Evolutionary conservation across 768 basidiomycete genomes (phyloP), one percentile per base, ranked within the genome.

Genomic region (Suillus placidus): DNA sequence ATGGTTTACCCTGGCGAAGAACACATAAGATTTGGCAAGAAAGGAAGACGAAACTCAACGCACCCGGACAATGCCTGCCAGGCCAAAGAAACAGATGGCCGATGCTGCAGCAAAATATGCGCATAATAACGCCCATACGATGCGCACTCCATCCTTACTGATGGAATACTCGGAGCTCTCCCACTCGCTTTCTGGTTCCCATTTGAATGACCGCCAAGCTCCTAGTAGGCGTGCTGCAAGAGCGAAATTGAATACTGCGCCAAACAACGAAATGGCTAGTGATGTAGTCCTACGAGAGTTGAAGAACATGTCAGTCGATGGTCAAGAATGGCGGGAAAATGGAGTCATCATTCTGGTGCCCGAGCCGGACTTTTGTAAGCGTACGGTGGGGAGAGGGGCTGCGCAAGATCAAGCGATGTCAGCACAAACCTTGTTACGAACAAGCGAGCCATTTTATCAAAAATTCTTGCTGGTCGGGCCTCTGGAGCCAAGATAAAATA

Each of bases 61-160:
- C 64, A 91, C 92, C 81, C 87, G 88, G 70, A 88, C 71, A 64
- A 91, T 84, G n/a, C 92, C 92, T 16, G 81, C 74, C 62, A 93
- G 79, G 23, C 92, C 92, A 1, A 92, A 78, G 7, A 83, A 75
- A 68, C 85, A 90, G 9, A 92, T 88, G 13, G 84, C 76, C 1
- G 88, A 84, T 8, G 89, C 88, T 0, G 87, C 83, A 8, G 83
- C 80, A 71, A 93, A 89, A 75, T 94, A 92, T 26, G 84, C 77
- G 35, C 83, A 85, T 37, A 90, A 80, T 52, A 93, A 81, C 12
- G 80, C 87, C 79, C 88, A 91, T 34, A 91, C 72, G 61, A 85
- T 74, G 43, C 78, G 73, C n/a, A 82, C 76, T 35, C 77, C 77
- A 61, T 84, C 80, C 64, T 77, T 76, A 20, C 75, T 76, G 72